phyloP scores from a whole-genome alignment of 495 filamentous ascomycete genomes.

The Penicillium argentinense region DNA sequence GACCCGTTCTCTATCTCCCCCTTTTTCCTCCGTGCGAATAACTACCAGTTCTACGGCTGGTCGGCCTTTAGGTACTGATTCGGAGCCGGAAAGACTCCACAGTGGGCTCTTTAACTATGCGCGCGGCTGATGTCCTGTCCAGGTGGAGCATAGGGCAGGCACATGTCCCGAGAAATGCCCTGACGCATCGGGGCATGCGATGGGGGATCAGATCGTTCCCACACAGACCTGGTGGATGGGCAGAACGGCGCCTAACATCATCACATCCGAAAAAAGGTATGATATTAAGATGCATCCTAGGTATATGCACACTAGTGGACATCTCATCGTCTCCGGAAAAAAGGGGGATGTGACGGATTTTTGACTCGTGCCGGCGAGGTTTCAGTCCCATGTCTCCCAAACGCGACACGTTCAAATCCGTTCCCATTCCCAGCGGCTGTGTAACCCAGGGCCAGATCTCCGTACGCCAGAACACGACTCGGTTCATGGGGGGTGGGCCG shows the following conservation, averaged over 20 bases:
- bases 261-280: background rate
- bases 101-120: conserved; percentile 21
- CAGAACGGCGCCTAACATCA: too few relatives aligned
- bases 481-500: background rate
- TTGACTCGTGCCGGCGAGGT: background rate
- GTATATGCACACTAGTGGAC: background rate
- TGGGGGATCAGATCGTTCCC: too few relatives aligned
- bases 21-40: background rate
- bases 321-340: background rate
- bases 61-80: background rate
- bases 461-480: conserved; percentile 1
- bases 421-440: conserved; percentile 8
- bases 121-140: conserved; percentile 24
- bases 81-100: conserved; percentile 18
- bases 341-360: conserved; percentile 3
- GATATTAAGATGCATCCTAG: background rate
- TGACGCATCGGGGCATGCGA: too few relatives aligned
- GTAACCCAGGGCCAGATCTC: conserved; percentile 14
- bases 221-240: too few relatives aligned
- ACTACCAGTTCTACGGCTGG: too few relatives aligned
- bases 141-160: conserved; percentile 7
- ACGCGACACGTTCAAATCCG: conserved; percentile 10
- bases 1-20: background rate
- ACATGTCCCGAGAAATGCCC: conserved; percentile 5
- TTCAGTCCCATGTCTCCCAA: conserved; percentile 7